A percentile compares a stretch with the other conserved stretches of the same genome.
These are phyloP conservation scores for Picea glauca DNA, from an alignment of 75 land plant species.

Conservation along the genomic window DNA sequence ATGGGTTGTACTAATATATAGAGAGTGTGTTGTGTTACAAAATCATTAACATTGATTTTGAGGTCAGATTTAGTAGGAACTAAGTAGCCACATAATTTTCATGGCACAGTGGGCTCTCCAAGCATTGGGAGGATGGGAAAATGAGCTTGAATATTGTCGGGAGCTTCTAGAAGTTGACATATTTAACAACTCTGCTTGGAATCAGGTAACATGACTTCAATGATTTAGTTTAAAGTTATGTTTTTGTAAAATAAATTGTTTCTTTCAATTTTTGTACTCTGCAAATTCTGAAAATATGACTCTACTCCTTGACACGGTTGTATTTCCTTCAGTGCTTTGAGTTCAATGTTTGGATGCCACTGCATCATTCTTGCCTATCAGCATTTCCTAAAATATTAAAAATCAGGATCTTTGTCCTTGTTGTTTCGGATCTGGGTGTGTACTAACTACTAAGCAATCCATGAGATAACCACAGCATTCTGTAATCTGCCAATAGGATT, in stretches of 20 bases:
- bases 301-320: not conserved
- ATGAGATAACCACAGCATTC: too few species aligned
- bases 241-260: too few species aligned
- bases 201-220: conserved; percentile 58
- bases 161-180: conserved; percentile 65
- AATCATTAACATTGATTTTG: not conserved
- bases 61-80: not conserved
- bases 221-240: not conserved
- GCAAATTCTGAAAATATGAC: not conserved
- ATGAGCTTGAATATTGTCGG: conserved; percentile 75
- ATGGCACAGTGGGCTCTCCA: conserved; percentile 85
- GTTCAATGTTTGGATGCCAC: not conserved
- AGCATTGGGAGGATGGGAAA: conserved; percentile 91
- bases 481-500: too few species aligned
- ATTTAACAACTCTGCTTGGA: conserved; percentile 97
- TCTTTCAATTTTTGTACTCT: not conserved
- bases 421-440: too few species aligned
- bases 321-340: not conserved
- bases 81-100: conserved; percentile 1
- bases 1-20: too few species aligned
- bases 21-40: too few species aligned
- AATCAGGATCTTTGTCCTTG: not conserved
- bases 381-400: not conserved
- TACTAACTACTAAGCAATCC: too few species aligned
- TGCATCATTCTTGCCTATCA: not conserved